Evolutionary conservation across 768 basidiomycete species (phyloP), one percentile per base, ranked within the genome.

Genomic region (Rhizopogon vesiculosus): DNA sequence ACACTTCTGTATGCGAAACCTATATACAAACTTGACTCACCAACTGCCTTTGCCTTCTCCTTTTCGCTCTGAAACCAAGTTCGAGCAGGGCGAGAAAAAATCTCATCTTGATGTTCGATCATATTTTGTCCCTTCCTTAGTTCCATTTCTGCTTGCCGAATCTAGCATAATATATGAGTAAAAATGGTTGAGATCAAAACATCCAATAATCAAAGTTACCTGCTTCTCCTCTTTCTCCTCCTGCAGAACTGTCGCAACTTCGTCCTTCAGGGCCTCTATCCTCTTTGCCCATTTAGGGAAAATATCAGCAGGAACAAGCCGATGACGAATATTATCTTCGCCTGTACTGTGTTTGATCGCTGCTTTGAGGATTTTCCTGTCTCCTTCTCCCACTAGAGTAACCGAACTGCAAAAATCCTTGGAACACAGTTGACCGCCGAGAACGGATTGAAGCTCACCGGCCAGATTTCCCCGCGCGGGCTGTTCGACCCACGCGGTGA

Each of bases 171-270:
- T 29, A 3, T 43, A 42, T 58, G 5, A 18, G 25, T 66, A 42
- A 66, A 57, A 51, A 55, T 53, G 22, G 1, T 44, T 57, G 40
- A 1, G 28, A 12, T 2, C 28, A 39, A n/a, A n/a, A 38, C n/a
- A 42, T n/a, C 15, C 51, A 33, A n/a, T 40, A 54, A 48, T 50
- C n/a, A 48, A 7, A 44, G 64, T 51, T 57, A 91, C 91, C 67
- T 89, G 82, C 73, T 93, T 98, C 73, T 98, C 95, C 74, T 96
- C 93, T 69, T 89, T 89, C 73, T 99, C 97, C 68, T 98, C 97
- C 59, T 81, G 78, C 54, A 98, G 71, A 35, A 98, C 84, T 45
- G 77, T 90, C 15, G 81, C 69, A 41, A 98, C 84, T 61, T 98
- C 95, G 22, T 75, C 74, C 65, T 89, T 92, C 59, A 97, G 62